Base-by-base conservation (phyloP, 129 eudicot species). In the Scalesia atractyloides region DNA sequence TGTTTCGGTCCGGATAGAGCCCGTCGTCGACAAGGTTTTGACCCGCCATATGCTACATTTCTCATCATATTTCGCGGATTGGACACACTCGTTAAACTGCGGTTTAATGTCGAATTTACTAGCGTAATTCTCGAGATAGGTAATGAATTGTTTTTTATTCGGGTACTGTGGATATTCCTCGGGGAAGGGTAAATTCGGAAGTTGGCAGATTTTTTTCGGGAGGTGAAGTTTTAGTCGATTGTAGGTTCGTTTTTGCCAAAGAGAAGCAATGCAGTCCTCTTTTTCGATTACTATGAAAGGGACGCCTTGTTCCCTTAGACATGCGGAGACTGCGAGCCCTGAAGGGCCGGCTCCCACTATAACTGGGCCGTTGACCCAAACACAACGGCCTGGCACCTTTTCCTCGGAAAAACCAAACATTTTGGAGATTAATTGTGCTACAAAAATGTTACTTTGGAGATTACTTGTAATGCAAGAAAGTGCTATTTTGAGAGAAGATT, bases 191-290 rank as follows among this genome's bases (percentile, higher is more conserved):
- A 84, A 53, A 12, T 86, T 88, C 0, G 99, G 99, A 7, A 94
- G 82, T 50, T 90, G 96, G 72, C 99, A 90, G 74, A 94, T 90
- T 71, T 88, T 81, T 76, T 90, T 94, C 0, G 97, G 99, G 39
- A 94, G 93, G 78, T 94, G 99, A 37, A 90, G 88, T 60, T 94
- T 94, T 5, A 94, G 73, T 47, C 97, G 90, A 17, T 90, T 86
- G 22, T 90, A 94, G 33, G 97, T 90, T 0, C 88, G 84, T 34
- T 84, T 94, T 77, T 94, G 99, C 97, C 97, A 94, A 15, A 94
- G 76, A 4, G 97, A 90, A 0, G 97, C 99, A 71, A 94, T 90
- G 83, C 99, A 94, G 61, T 88, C 88, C 14, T 96, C 82, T 66
- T 86, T 72, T 75, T 94, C 97, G 17, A 94, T 74, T 60, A 94